These are phyloP conservation scores for Penicillium brasilianum DNA, from an alignment of 2,329 filamentous ascomycete genomes.

Conservation along the genomic window DNA sequence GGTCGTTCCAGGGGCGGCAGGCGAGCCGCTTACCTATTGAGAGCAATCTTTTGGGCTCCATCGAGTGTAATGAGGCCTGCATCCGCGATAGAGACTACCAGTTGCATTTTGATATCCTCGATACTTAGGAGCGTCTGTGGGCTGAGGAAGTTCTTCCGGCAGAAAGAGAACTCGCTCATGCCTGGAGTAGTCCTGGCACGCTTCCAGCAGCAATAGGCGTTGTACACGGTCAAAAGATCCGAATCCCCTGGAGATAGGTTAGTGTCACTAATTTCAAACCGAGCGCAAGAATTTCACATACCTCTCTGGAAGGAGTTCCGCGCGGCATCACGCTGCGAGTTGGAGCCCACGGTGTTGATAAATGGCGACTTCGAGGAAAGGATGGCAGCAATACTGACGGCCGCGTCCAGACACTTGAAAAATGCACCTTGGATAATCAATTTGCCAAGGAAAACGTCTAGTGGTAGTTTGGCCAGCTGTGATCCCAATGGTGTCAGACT, in stretches of 20 bases:
- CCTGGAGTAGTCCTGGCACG: constrained; percentile 73
- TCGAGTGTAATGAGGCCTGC: constrained; percentile 80
- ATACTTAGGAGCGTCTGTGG: constrained; percentile 89
- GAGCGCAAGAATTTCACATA: constrained; percentile 25
- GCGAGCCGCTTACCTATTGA: constrained; percentile 61
- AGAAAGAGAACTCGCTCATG: constrained; percentile 84
- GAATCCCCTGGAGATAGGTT: constrained; percentile 67
- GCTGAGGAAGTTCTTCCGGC: constrained; percentile 90
- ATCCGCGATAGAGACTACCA: constrained; percentile 82
- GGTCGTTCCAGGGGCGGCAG: neutral
- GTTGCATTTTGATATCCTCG: constrained; percentile 92
- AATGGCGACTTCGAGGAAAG: constrained; percentile 95
- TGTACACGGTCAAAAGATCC: constrained; percentile 89
- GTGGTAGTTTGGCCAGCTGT: constrained; percentile 83
- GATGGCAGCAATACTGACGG: constrained; percentile 89
- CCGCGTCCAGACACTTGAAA: constrained; percentile 90
- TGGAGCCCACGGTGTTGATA: constrained; percentile 80
- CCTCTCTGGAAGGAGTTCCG: constrained; percentile 77
- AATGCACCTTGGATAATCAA: constrained; percentile 83
- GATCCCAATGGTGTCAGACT: constrained; percentile 84
- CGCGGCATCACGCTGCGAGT: constrained; percentile 79
- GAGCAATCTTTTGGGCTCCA: constrained; percentile 69
- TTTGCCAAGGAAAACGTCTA: constrained; percentile 95
- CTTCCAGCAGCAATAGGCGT: constrained; percentile 90
- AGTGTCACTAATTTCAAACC: constrained; percentile 17